Conservation (phyloP, 2,329 filamentous ascomycete species). For the Clarireedia homoeocarpa region DNA sequence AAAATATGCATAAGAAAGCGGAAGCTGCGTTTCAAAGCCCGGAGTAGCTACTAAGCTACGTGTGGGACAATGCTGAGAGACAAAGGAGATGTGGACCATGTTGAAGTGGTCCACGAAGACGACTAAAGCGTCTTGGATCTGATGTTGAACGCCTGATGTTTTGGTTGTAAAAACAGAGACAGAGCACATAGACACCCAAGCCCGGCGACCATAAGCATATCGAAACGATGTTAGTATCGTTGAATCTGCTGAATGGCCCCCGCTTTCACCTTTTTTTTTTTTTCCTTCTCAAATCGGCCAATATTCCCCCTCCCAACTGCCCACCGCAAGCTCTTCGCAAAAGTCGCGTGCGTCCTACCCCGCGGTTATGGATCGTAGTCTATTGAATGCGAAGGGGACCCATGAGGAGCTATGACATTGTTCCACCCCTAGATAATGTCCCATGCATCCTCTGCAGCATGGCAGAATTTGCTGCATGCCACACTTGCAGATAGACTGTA, state of each 20-base stretch:
- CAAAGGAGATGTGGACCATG: conserved; percentile 44
- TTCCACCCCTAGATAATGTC: conserved; percentile 62
- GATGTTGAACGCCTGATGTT: conserved; percentile 70
- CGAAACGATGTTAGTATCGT: conserved; percentile 65
- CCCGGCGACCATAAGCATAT: conserved; percentile 40
- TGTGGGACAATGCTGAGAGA: conserved; percentile 12
- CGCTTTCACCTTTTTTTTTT: conserved; percentile 29
- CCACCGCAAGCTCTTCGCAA: conserved; percentile 1
- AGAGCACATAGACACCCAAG: conserved; percentile 61
- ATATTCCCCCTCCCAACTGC: conserved; percentile 12
- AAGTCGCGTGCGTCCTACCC: not conserved
- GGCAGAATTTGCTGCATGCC: conserved; percentile 98
- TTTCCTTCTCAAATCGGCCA: conserved; percentile 18
- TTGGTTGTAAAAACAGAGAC: conserved; percentile 81
- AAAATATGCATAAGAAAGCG: not conserved
- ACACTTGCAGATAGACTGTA: conserved; percentile 96
- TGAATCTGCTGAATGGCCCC: conserved; percentile 34
- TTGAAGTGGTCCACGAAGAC: conserved; percentile 59
- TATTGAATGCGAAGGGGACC: conserved; percentile 13
- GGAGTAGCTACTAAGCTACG: conserved; percentile 9
- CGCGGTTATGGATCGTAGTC: conserved; percentile 4
- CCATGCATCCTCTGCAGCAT: conserved; percentile 95
- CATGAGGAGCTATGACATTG: conserved; percentile 8
- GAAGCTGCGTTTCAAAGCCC: conserved; percentile 4
- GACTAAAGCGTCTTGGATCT: conserved; percentile 58